A percentile compares a stretch with the other conserved stretches of the same genome.
These are phyloP conservation scores for Sarocladium brachiariae DNA, from an alignment of 2,329 filamentous ascomycete species.

Conservation along the genomic window DNA sequence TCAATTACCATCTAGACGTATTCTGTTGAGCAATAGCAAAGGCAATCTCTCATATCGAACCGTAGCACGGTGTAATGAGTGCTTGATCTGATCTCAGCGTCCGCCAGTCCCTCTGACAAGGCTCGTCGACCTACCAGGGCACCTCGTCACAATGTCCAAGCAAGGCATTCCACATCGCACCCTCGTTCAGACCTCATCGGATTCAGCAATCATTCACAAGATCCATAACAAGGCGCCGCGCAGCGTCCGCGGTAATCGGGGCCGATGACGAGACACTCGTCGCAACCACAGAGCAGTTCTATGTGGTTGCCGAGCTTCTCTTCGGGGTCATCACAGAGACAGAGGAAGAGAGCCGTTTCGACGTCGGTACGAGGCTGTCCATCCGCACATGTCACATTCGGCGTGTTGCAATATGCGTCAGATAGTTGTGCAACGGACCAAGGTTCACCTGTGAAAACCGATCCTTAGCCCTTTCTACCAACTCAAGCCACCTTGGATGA, in stretches of 20 bases:
- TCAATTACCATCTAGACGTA: too few species aligned
- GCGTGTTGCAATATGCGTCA: constrained; percentile 30
- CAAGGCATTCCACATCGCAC: too few species aligned
- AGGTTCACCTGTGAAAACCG: constrained; percentile 22
- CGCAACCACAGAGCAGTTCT: constrained; percentile 33
- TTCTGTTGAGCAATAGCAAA: too few species aligned
- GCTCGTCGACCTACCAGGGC: too few species aligned
- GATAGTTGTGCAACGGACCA: constrained; percentile 27
- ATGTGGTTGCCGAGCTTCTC: constrained; percentile 27
- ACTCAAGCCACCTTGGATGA: not conserved
- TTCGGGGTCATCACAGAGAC: constrained; percentile 27
- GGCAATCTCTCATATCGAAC: too few species aligned
- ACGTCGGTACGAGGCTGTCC: constrained; percentile 23
- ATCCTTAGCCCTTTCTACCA: not conserved
- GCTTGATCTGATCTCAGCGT: too few species aligned
- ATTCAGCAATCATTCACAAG: not conserved
- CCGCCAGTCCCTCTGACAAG: too few species aligned
- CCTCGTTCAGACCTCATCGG: too few species aligned
- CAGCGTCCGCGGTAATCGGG: constrained; percentile 34
- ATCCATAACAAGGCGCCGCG: constrained; percentile 24
- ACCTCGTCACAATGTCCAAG: too few species aligned
- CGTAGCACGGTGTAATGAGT: too few species aligned
- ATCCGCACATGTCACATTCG: constrained; percentile 25
- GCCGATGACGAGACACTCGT: constrained; percentile 30
- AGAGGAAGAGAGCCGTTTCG: constrained; percentile 29